A percentile compares a stretch with the other conserved stretches of the same genome.
Evolutionary conservation across 2,329 filamentous ascomycete species (phyloP).

Genomic region (Aquanectria penicillioides): DNA sequence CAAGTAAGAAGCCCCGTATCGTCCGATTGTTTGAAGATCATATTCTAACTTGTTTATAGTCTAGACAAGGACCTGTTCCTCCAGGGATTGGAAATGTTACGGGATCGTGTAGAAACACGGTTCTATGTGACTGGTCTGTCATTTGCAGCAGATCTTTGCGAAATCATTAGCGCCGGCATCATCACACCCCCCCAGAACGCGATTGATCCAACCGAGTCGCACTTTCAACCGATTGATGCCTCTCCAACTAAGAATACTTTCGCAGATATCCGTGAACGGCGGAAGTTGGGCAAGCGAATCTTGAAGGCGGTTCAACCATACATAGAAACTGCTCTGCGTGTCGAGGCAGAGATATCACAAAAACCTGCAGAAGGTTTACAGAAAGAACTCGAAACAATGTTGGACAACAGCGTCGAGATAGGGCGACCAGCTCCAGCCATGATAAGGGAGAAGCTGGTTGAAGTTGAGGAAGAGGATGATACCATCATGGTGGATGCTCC

Average conservation of each 20-base stretch:
- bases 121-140: constrained; percentile 67
- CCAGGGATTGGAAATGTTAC: constrained; percentile 59
- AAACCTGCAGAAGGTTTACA: constrained; percentile 76
- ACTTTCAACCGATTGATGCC: constrained; percentile 53
- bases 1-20: constrained; percentile 67
- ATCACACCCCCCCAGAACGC: constrained; percentile 50
- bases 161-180: constrained; percentile 64
- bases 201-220: constrained; percentile 38
- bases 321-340: constrained; percentile 78
- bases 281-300: constrained; percentile 88
- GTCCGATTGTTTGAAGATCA: constrained; percentile 19
- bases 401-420: constrained; percentile 73
- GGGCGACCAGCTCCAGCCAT: constrained; percentile 53
- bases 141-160: constrained; percentile 67
- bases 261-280: constrained; percentile 80
- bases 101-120: constrained; percentile 62
- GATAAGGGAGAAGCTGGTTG: constrained; percentile 51
- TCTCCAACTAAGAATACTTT: constrained; percentile 63
- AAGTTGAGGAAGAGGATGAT: constrained; percentile 54
- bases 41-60: constrained; percentile 57
- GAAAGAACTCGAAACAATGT: constrained; percentile 77
- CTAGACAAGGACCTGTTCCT: constrained; percentile 73
- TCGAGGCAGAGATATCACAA: constrained; percentile 83
- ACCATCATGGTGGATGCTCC: constrained; percentile 63
- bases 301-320: constrained; percentile 83